Conservation (phyloP, 2,329 filamentous ascomycete genomes). For the Verticillium tricorpus region DNA sequence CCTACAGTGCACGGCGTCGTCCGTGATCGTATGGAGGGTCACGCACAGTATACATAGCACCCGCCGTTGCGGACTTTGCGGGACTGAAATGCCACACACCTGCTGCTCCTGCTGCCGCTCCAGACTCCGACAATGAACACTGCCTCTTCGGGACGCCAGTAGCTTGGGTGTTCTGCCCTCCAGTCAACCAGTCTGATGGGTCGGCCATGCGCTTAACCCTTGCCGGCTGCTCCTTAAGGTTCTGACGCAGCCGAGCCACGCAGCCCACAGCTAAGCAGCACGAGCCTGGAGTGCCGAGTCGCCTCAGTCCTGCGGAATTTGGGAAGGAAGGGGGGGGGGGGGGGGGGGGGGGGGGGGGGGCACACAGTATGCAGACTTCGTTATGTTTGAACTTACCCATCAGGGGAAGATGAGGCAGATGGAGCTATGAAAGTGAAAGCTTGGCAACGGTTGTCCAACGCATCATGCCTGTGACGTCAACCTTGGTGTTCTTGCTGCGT, state of each 20-base stretch:
- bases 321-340: background rate
- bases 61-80: too few species aligned
- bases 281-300: background rate
- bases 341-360: background rate
- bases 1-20: background rate
- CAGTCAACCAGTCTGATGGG: background rate
- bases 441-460: background rate
- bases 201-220: background rate
- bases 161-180: background rate
- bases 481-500: background rate
- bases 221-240: background rate
- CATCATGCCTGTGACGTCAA: background rate
- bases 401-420: background rate
- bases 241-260: background rate
- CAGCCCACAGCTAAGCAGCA: background rate
- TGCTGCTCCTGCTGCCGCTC: too few species aligned
- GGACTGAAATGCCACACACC: too few species aligned
- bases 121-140: background rate
- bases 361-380: background rate
- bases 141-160: background rate
- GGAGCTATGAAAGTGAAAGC: background rate
- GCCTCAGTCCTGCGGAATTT: background rate
- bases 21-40: background rate
- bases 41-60: background rate
- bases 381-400: background rate